These are phyloP conservation scores for Barnettozyma siamensis DNA, from an alignment of 805 yeast species.

Conservation along the genomic window DNA sequence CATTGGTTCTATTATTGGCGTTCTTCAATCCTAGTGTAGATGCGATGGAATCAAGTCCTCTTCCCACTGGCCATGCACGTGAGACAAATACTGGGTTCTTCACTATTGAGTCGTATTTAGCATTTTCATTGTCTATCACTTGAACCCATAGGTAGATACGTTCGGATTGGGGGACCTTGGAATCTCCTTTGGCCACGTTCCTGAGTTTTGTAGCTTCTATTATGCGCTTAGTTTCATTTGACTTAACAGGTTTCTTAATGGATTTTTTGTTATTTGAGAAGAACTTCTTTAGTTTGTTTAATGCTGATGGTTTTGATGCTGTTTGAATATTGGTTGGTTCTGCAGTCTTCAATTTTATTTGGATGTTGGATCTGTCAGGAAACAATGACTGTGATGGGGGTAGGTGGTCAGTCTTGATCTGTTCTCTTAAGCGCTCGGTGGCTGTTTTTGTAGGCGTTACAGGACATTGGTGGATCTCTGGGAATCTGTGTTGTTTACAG, in stretches of 20 bases:
- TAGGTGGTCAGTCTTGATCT: conserved; percentile 17
- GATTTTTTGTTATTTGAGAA: conserved; percentile 10
- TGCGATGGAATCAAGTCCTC: conserved; percentile 23
- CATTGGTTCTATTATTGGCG: conserved; percentile 20
- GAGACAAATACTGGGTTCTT: conserved; percentile 19
- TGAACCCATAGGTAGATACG: conserved; percentile 21
- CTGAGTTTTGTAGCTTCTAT: conserved; percentile 19
- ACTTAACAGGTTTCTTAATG: conserved; percentile 3
- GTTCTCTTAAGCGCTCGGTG: conserved; percentile 2
- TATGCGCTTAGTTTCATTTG: conserved; percentile 18
- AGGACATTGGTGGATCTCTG: conserved; percentile 21
- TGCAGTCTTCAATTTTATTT: conserved; percentile 17
- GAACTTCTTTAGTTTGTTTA: conserved; percentile 18
- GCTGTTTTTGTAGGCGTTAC: neutral
- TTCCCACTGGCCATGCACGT: conserved; percentile 24
- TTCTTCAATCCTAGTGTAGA: conserved; percentile 17
- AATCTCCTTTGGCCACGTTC: conserved; percentile 22
- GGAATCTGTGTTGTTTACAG: conserved; percentile 21
- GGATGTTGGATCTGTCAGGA: conserved; percentile 21
- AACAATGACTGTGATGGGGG: conserved; percentile 21
- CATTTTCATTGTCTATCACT: conserved; percentile 21
- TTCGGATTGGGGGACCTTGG: conserved; percentile 14
- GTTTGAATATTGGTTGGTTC: conserved; percentile 9
- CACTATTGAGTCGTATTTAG: conserved; percentile 15
- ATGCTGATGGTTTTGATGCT: conserved; percentile 12